Conservation (phyloP, 805 yeast genomes). For the Lachancea lanzarotensis region DNA sequence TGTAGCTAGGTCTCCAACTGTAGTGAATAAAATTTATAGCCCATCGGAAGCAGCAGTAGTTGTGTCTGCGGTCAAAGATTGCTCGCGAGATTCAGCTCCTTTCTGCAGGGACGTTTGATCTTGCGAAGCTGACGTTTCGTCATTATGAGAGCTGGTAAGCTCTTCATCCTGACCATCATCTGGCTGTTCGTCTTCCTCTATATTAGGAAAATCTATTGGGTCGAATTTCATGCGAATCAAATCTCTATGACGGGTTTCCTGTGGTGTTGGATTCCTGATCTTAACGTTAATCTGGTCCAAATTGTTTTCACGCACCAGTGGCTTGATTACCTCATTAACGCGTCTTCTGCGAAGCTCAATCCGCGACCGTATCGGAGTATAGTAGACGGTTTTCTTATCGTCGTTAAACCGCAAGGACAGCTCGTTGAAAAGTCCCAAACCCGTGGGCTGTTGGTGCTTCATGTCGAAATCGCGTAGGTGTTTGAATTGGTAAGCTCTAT, state of each 20-base stretch:
- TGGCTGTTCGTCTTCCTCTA: constrained; percentile 25
- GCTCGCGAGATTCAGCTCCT: constrained; percentile 3
- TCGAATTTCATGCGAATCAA: constrained; percentile 53
- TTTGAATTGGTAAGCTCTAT: constrained; percentile 47
- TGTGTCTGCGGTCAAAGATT: constrained; percentile 1
- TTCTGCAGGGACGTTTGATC: constrained; percentile 3
- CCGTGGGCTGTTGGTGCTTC: constrained; percentile 37
- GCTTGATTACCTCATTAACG: constrained; percentile 40
- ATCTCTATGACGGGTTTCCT: constrained; percentile 53
- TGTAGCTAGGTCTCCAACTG: too few relatives aligned
- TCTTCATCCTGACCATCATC: background rate
- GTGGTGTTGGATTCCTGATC: constrained; percentile 57
- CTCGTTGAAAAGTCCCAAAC: constrained; percentile 39
- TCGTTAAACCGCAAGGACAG: constrained; percentile 55
- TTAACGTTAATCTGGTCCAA: constrained; percentile 49
- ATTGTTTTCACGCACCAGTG: constrained; percentile 46
- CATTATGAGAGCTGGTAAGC: constrained; percentile 4
- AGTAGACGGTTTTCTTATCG: constrained; percentile 56
- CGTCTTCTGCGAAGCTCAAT: constrained; percentile 82
- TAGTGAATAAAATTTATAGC: background rate
- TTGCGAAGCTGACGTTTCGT: constrained; percentile 1
- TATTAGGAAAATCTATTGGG: constrained; percentile 54
- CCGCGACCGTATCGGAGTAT: constrained; percentile 70
- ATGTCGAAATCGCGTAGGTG: constrained; percentile 79
- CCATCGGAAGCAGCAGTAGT: constrained; percentile 5